A percentile compares a stretch with the other conserved stretches of the same genome.
phyloP scores from a whole-genome alignment of 1,284 basidiomycete species.

The Coriolopsis trogii region DNA sequence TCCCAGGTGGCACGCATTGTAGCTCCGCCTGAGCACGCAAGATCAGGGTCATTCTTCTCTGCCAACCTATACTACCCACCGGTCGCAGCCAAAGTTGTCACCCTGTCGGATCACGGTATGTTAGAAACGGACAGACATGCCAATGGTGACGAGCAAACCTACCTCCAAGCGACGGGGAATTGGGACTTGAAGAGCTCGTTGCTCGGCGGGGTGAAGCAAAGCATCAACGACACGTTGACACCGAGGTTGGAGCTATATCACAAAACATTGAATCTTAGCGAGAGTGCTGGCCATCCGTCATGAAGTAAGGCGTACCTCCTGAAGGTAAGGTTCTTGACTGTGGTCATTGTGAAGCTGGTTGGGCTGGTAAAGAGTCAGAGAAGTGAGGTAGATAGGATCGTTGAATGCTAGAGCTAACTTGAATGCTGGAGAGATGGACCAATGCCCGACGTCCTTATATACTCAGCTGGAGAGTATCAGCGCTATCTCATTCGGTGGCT shows the following conservation, averaged over 20 bases:
- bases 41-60: not conserved
- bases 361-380: not conserved
- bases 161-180: constrained; percentile 7
- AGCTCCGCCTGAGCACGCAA: not conserved
- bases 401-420: no score
- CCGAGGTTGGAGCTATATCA: constrained; percentile 4
- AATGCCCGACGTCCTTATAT: no score
- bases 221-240: not conserved
- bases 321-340: not conserved
- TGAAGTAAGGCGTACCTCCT: not conserved
- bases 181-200: not conserved
- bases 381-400: not conserved
- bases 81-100: constrained; percentile 1
- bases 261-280: no score
- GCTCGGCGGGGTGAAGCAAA: not conserved
- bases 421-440: no score
- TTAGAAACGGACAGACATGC: not conserved
- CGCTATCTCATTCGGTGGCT: no score
- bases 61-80: not conserved
- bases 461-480: no score
- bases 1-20: not conserved
- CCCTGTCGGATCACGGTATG: not conserved
- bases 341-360: not conserved
- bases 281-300: no score
- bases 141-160: not conserved